Evolutionary conservation across 73 alveolate species (phyloP).

Genomic region (Tetrahymena thermophila): DNA sequence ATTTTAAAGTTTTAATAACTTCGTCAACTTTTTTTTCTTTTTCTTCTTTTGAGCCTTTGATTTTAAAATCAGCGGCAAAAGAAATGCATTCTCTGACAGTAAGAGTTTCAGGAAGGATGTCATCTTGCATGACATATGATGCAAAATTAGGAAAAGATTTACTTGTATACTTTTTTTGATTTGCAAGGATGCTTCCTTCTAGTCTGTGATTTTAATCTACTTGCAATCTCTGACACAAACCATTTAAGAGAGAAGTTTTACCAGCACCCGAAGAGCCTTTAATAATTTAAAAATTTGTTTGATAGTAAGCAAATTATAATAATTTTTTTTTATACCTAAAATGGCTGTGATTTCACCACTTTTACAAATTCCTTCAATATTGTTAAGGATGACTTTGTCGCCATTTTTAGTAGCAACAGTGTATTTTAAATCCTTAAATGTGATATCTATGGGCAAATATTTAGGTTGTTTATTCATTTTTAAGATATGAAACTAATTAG

Average conservation of each 20-base stretch:
- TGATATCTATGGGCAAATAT: background rate
- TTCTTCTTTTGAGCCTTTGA: constrained; percentile 14
- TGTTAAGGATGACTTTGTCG: background rate
- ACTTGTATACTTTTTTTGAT: background rate
- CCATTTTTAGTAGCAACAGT: background rate
- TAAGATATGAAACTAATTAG: background rate
- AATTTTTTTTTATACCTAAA: background rate
- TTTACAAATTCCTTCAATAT: background rate
- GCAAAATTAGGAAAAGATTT: background rate
- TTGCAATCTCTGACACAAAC: background rate
- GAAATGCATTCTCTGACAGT: constrained; percentile 55
- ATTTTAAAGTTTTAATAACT: constrained; percentile 22
- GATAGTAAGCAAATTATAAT: background rate
- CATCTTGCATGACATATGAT: constrained; percentile 48
- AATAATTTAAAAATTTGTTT: background rate
- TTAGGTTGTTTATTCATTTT: background rate
- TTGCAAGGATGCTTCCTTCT: background rate
- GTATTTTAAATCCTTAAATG: background rate
- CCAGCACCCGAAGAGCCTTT: constrained; percentile 62
- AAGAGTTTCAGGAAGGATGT: constrained; percentile 45
- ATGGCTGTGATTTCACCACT: constrained; percentile 10
- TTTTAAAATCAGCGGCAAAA: constrained; percentile 55
- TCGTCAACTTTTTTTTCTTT: constrained; percentile 38
- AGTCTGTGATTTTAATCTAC: background rate
- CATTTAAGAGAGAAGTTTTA: constrained; percentile 57